Base-by-base conservation (phyloP, 768 basidiomycete genomes). In the Tricholoma furcatifolium region DNA sequence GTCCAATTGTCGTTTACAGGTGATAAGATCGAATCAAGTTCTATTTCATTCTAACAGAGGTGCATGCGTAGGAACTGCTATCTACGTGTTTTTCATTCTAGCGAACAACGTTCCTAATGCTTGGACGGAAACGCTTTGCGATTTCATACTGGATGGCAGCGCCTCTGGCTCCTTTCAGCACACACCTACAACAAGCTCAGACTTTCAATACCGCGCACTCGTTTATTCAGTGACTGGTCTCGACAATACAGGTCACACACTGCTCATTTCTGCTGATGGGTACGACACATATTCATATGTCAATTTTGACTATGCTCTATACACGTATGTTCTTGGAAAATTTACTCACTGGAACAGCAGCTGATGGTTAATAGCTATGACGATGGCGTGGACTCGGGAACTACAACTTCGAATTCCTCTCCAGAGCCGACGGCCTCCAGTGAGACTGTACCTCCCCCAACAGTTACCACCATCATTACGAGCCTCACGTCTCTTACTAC, bases 291-390 rank as follows among this genome's bases (percentile, higher is more conserved):
- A 61, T 39, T 63, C 72, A n/a, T 73, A 64, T 50, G 60, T 74
- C 14, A 71, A 67, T 42, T 75, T 75, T 58, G 72, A 75, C 58
- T 75, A 72, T 61, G 72, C 71, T 3, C 66, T 68, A n/a, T 75
- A 75, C 59, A 73, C 70, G 74, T 74, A 51, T 50, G 71, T 62
- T 18, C 34, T 32, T 27, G 27, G 27, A 27, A n/a, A 27, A 32
- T 36, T 17, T 14, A 21, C 21, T 12, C 11, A 18, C 21, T 47
- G 14, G 21, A 24, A 12, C 5, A 12, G 24, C 24, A 11, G 6
- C 6, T 15, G 10, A 40, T 11, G 27, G 21, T 32, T 53, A 15
- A 47, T 32, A 46, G 58, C 43, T 41, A 31, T 35, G 41, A 49
- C 31, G 54, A 51, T 35, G 38, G 31, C 10, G 2, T 42, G 15